Evolutionary conservation across 2,329 filamentous ascomycete species (phyloP).

Genomic region (Aureobasidium musti): DNA sequence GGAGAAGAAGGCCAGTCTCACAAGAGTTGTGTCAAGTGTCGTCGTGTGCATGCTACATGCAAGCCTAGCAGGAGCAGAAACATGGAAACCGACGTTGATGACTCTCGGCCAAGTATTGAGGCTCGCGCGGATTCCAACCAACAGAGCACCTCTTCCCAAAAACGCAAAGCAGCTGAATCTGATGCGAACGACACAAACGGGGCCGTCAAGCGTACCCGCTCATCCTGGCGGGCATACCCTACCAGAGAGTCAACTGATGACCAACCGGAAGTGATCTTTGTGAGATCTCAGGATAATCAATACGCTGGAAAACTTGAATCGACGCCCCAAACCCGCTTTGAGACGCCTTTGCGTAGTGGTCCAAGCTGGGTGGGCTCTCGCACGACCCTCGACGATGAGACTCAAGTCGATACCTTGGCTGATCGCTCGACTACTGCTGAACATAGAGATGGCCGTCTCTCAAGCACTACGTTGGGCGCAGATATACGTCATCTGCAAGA

Average conservation of each 20-base stretch:
- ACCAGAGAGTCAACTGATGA: not conserved
- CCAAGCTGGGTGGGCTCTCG: not conserved
- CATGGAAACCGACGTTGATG: not conserved
- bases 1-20: conserved; percentile 7
- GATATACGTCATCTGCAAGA: not conserved
- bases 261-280: not conserved
- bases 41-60: conserved; percentile 16
- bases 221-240: not conserved
- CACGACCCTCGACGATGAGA: not conserved
- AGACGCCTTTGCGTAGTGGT: not conserved
- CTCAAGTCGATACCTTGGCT: not conserved
- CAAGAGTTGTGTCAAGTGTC: conserved; percentile 17
- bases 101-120: not conserved
- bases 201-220: not conserved
- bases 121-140: no score
- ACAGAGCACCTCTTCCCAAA: not conserved
- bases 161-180: not conserved
- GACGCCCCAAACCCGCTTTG: not conserved
- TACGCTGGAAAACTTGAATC: not conserved
- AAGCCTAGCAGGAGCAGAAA: not conserved
- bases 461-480: not conserved
- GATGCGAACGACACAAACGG: not conserved
- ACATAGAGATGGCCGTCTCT: not conserved
- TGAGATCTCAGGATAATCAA: not conserved
- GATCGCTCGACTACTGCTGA: not conserved